These are phyloP conservation scores for Leccinum uliginosum DNA, from an alignment of 768 basidiomycete species.

Conservation along the genomic window DNA sequence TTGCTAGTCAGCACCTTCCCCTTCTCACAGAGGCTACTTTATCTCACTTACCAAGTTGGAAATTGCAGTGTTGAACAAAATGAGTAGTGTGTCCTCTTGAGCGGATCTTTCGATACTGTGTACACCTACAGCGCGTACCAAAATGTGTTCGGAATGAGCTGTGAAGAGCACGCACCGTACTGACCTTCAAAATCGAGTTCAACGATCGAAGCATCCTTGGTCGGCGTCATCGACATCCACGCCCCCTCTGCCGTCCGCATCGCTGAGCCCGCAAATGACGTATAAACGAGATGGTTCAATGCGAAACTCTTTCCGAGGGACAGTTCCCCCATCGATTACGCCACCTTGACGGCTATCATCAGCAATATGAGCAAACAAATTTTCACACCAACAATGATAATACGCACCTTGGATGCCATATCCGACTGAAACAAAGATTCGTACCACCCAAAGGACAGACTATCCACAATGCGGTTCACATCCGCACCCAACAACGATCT, in stretches of 20 bases:
- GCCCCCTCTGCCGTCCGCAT: slow-evolving; percentile 65
- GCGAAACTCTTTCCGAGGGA: slow-evolving; percentile 60
- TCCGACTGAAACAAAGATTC: slow-evolving; percentile 62
- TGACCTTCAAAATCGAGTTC: slow-evolving; percentile 62
- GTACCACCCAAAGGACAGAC: slow-evolving; percentile 59
- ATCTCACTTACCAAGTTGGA: slow-evolving; percentile 55
- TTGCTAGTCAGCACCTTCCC: background rate
- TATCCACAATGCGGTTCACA: slow-evolving; percentile 52
- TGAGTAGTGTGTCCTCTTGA: slow-evolving; percentile 60
- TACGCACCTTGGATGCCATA: slow-evolving; percentile 48
- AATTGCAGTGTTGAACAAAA: slow-evolving; percentile 61
- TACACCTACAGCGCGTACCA: slow-evolving; percentile 35
- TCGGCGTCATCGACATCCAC: slow-evolving; percentile 66
- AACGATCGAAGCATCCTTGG: slow-evolving; percentile 48
- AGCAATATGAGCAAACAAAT: background rate
- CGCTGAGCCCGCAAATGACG: slow-evolving; percentile 61
- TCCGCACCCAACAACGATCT: slow-evolving; percentile 54
- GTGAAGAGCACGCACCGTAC: background rate
- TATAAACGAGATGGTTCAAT: slow-evolving; percentile 57
- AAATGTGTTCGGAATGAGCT: background rate
- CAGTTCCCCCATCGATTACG: slow-evolving; percentile 67
- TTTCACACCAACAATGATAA: fast-evolving
- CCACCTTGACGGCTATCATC: slow-evolving; percentile 55
- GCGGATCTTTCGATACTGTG: slow-evolving; percentile 60
- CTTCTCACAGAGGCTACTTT: too few relatives aligned